Percentiles rank a stretch among this genome's conserved stretches.
Evolutionary conservation across 2,329 filamentous ascomycete species (phyloP).

Genomic region (Remersonia thermophila): DNA sequence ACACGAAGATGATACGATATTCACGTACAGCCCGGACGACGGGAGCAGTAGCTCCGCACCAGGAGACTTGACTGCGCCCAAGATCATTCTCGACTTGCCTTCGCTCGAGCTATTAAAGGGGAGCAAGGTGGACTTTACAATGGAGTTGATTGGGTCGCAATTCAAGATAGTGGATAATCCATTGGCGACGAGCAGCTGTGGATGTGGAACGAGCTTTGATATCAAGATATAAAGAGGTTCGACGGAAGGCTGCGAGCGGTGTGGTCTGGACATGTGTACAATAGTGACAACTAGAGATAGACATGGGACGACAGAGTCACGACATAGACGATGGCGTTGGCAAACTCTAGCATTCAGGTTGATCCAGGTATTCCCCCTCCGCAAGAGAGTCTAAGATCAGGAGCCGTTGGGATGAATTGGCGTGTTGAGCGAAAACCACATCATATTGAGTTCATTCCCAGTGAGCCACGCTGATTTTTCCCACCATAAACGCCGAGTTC

Average conservation of each 20-base stretch:
- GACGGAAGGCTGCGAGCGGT: too few relatives aligned
- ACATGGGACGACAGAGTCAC: not conserved
- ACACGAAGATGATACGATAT: slow-evolving; percentile 75
- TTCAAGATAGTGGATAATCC: slow-evolving; percentile 97
- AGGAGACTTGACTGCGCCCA: slow-evolving; percentile 37
- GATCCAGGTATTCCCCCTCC: too few relatives aligned
- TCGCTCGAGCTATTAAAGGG: slow-evolving; percentile 82
- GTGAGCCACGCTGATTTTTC: slow-evolving; percentile 16
- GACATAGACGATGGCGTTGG: not conserved
- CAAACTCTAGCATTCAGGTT: too few relatives aligned
- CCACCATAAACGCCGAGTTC: slow-evolving; percentile 25
- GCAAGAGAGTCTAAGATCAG: not conserved
- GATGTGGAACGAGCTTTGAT: slow-evolving; percentile 95
- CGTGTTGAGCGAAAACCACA: slow-evolving; percentile 12
- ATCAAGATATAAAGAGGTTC: slow-evolving; percentile 52
- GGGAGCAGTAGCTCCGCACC: slow-evolving; percentile 24
- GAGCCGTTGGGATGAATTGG: slow-evolving; percentile 3
- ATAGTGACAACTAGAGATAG: too few relatives aligned
- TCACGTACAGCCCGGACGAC: slow-evolving; percentile 51
- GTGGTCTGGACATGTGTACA: too few relatives aligned
- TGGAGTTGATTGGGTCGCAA: slow-evolving; percentile 77
- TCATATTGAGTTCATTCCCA: slow-evolving; percentile 23
- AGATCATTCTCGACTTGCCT: slow-evolving; percentile 76
- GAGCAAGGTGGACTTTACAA: slow-evolving; percentile 92
- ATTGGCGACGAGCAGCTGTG: slow-evolving; percentile 82